A percentile compares a stretch with the other conserved stretches of the same genome.
Evolutionary conservation across 306 rosid genomes (phyloP).

Genomic region (Lathyrus oleraceus): DNA sequence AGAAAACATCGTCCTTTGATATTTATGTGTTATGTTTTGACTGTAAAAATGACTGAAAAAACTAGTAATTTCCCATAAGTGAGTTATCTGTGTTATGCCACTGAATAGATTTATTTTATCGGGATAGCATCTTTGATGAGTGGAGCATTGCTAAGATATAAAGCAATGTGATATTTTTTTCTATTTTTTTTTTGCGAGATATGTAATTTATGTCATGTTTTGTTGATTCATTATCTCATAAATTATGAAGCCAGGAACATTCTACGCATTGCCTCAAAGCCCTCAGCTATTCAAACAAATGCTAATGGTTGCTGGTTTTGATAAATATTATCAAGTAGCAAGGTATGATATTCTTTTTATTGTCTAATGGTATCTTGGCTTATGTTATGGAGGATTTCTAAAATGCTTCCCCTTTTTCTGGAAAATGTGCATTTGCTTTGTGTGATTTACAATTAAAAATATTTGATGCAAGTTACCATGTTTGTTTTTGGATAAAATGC

Average conservation of each 20-base stretch:
- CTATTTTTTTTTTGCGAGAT: background rate
- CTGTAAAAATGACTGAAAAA: constrained; percentile 6
- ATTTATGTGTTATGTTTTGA: background rate
- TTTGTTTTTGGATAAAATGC: background rate
- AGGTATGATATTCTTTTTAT: constrained; percentile 49
- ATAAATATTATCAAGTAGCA: constrained; percentile 90
- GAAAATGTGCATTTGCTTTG: constrained; percentile 8
- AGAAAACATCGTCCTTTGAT: constrained; percentile 1
- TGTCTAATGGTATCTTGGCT: constrained; percentile 4
- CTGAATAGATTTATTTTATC: constrained; percentile 6
- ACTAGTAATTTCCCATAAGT: background rate
- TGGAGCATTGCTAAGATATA: background rate
- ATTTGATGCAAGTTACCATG: constrained; percentile 8
- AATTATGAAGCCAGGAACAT: constrained; percentile 95
- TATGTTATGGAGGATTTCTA: constrained; percentile 10
- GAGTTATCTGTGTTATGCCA: constrained; percentile 1
- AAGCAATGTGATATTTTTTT: constrained; percentile 2
- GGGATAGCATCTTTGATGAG: constrained; percentile 10
- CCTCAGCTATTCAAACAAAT: constrained; percentile 97
- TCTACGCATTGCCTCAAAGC: constrained; percentile 97
- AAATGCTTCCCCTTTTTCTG: background rate
- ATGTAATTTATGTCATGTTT: constrained; percentile 34
- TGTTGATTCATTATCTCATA: constrained; percentile 51
- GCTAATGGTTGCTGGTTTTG: constrained; percentile 97
- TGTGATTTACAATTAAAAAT: background rate